These are phyloP conservation scores for Bertia moriformis DNA, from an alignment of 2,329 filamentous ascomycete genomes.

Conservation along the genomic window DNA sequence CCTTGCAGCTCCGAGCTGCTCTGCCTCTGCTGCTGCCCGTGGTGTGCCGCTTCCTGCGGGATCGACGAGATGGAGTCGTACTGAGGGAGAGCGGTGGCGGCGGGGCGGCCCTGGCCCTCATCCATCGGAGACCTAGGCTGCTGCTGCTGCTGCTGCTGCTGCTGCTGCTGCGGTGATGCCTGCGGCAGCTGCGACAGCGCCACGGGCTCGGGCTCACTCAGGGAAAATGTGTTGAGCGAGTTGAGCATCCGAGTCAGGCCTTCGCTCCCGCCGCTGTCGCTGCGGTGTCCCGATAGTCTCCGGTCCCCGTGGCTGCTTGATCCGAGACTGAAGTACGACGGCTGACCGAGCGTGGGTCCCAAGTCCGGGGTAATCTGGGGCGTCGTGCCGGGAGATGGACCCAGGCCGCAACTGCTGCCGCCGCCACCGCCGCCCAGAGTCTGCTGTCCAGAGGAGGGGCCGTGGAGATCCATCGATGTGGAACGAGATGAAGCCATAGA, in stretches of 20 bases:
- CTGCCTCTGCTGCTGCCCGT: conserved; percentile 22
- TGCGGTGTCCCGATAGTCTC: conserved; percentile 67
- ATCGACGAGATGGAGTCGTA: background rate
- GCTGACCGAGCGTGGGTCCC: conserved; percentile 50
- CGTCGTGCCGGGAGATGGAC: too few relatives aligned
- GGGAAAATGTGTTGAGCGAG: conserved; percentile 46
- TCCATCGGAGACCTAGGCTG: background rate
- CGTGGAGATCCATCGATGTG: conserved; percentile 78
- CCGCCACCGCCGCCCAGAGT: too few relatives aligned
- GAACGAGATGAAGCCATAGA: conserved; percentile 85
- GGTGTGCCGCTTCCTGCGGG: background rate
- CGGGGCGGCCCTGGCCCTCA: background rate
- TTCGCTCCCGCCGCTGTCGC: conserved; percentile 86
- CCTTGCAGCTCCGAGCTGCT: conserved; percentile 35
- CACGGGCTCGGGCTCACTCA: conserved; percentile 9
- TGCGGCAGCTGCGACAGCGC: background rate
- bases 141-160: background rate
- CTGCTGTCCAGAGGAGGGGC: conserved; percentile 7
- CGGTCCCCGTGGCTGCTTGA: conserved; percentile 40
- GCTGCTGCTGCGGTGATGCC: background rate
- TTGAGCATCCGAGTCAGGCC: conserved; percentile 69
- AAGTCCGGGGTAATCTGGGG: conserved; percentile 75
- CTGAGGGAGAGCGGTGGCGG: too few relatives aligned
- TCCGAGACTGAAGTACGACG: conserved; percentile 79
- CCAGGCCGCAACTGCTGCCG: conserved; percentile 61